A percentile compares a stretch with the other conserved stretches of the same genome.
Evolutionary conservation across 1,139 yeast genomes (phyloP).

Genomic region (Yamadazyma mexicana): DNA sequence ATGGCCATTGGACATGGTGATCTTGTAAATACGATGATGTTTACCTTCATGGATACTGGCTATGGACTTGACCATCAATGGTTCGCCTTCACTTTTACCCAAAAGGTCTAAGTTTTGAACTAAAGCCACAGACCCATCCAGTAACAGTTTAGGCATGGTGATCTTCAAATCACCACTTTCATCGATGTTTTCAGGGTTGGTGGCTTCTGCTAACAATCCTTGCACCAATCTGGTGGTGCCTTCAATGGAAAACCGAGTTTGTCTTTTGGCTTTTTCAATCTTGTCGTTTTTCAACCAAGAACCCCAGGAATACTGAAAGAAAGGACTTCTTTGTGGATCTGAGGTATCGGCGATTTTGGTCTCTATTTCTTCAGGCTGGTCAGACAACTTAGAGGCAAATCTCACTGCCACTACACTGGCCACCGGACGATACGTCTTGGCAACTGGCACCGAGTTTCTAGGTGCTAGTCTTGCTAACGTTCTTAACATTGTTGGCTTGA

Average conservation of each 20-base stretch:
- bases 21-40: constrained; percentile 81
- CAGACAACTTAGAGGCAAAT: constrained; percentile 5
- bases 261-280: constrained; percentile 69
- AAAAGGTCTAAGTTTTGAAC: constrained; percentile 46
- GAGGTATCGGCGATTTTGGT: constrained; percentile 59
- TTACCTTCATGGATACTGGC: constrained; percentile 91
- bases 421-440: neutral
- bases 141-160: constrained; percentile 36
- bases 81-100: constrained; percentile 37
- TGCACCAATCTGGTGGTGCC: constrained; percentile 60
- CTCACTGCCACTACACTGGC: neutral
- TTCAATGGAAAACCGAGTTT: constrained; percentile 78
- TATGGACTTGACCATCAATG: constrained; percentile 62
- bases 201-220: constrained; percentile 27
- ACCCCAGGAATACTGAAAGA: constrained; percentile 93
- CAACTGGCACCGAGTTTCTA: neutral
- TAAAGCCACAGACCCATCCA: constrained; percentile 45
- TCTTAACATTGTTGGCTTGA: constrained; percentile 4
- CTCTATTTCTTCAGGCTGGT: constrained; percentile 35
- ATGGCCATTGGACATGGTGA: constrained; percentile 62
- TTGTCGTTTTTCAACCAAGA: constrained; percentile 85
- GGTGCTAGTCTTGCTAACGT: neutral
- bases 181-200: constrained; percentile 23
- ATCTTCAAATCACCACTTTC: constrained; percentile 24
- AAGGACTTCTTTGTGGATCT: constrained; percentile 71